Evolutionary conservation across 2,329 filamentous ascomycete species (phyloP), one percentile per base, ranked within the genome.

Genomic region (Penicillium sp.): DNA sequence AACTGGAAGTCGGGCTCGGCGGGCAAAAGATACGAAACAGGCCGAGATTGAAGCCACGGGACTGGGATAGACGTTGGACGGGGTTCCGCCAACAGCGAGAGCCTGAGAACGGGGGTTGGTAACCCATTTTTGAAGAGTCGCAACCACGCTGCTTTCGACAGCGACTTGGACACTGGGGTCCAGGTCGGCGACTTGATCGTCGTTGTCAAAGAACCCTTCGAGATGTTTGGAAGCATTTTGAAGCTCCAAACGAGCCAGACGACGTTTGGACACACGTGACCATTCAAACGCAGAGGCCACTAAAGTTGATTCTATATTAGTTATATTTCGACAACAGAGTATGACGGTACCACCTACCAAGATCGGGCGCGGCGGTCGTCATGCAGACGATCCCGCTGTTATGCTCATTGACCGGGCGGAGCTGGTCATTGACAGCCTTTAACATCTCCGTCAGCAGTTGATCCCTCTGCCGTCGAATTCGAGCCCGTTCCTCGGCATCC

Each of bases 171-270:
- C 61, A 33, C 73, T 70, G 2, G 70, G 62, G 22, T 74, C 71
- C 35, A 74, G 68, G 9, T 72, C 69, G 45, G 69, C 61, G 13
- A 75, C 69, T 45, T 78, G 76, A 58, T 78, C 74, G 30, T 75
- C 72, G 49, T 68, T 71, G 49, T 76, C 70, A 61, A 78, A 78
- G 53, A 72, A 78, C 22, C 71, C 70, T 56, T 78, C 73, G 1
- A 79, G 69, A 44, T 77, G 72, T 38, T 70, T 73, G 17, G 76
- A 77, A 38, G 73, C 73, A 37, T 68, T 67, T 53, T 77, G 75
- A 5, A 78, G 64, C 55, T 75, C 73, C 22, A 74, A 61, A 15
- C 73, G 72, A 12, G 71, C 72, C 28, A 76, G 71, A 37, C 75
- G 76, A 54, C 75, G 75, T 50, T 74, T 76, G 37, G 72, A 71